phyloP scores from a whole-genome alignment of 2,329 filamentous ascomycete species.

The Aspergillus sclerotialis region DNA sequence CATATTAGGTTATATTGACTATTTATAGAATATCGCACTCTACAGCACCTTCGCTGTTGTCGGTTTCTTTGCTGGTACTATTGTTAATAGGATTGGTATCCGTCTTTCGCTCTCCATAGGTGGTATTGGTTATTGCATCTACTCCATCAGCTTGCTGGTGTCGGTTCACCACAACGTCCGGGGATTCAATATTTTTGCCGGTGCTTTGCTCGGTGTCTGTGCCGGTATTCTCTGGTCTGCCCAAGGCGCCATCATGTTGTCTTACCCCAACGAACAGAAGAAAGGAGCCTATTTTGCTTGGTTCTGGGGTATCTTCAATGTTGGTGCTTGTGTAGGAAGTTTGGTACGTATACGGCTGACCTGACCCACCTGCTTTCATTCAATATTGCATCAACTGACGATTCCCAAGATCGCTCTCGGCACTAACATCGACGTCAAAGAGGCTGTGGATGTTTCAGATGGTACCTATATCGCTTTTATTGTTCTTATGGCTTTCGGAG shows the following conservation, averaged over 20 bases:
- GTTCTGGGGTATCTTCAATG: slow-evolving; percentile 93
- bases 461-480: slow-evolving; percentile 82
- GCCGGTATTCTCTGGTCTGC: slow-evolving; percentile 43
- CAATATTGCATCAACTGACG: background rate
- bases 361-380: no score
- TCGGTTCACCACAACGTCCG: slow-evolving; percentile 39
- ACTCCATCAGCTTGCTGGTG: slow-evolving; percentile 29
- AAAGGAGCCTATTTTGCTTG: slow-evolving; percentile 83
- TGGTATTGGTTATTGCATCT: slow-evolving; percentile 39
- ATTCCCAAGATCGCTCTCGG: slow-evolving; percentile 31
- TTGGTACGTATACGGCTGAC: slow-evolving; percentile 42
- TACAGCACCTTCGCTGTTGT: slow-evolving; percentile 63
- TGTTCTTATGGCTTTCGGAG: slow-evolving; percentile 66
- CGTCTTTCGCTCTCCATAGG: slow-evolving; percentile 34
- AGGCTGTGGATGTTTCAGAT: slow-evolving; percentile 42
- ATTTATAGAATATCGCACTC: slow-evolving; percentile 51
- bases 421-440: slow-evolving; percentile 32
- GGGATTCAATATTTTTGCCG: slow-evolving; percentile 42
- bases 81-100: slow-evolving; percentile 36
- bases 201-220: slow-evolving; percentile 41
- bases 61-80: slow-evolving; percentile 51
- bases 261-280: slow-evolving; percentile 68
- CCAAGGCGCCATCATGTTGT: slow-evolving; percentile 55
- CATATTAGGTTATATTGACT: no score
- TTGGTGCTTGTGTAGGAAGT: slow-evolving; percentile 77